Evolutionary conservation across 768 basidiomycete genomes (phyloP), one percentile per base, ranked within the genome.

Genomic region (Rhodotorula taiwanensis): DNA sequence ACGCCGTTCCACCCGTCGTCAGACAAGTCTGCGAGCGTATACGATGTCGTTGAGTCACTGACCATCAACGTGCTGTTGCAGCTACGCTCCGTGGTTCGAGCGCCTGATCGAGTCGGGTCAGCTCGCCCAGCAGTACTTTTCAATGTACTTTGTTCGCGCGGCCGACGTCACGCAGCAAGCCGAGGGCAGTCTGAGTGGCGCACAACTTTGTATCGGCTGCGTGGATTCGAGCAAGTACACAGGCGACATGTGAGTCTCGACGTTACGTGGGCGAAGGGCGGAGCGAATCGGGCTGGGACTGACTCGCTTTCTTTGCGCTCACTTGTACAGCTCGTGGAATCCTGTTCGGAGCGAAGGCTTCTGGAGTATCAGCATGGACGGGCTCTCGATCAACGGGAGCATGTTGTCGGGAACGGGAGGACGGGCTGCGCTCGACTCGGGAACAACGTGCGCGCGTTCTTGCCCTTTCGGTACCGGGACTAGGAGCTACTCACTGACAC

Each of bases 71-170:
- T 34, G 8, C 58, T 58, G 50, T 4, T 47, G 48, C 39, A 28
- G 57, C 31, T 68, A 69, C 60, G 60, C 60, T 7, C 55, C 67
- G 14, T 57, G 56, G 48, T 66, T 70, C 48, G 70, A 72, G 55
- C 68, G 70, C 50, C 58, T 70, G 27, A 52, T 66, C 42, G n/a
- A 28, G 13, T 21, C 27, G 21, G 41, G 36, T 45, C 23, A 3
- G 21, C 42, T 70, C 31, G n/a, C 58, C 15, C 53, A 70, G 23
- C 63, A 36, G n/a, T 62, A 67, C 53, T 67, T 71, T 33, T 3
- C n/a, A 9, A 42, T 70, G 43, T 66, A 61, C 39, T 34, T 71
- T 18, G 33, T 43, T 16, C 55, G 71, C 42, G 66, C 57, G 18
- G 31, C 53, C 21, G 70, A 68, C 49, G 23, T 55, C 15, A 28